Conservation (phyloP, 306 rosid genomes). For the Cicer yamashitae region DNA sequence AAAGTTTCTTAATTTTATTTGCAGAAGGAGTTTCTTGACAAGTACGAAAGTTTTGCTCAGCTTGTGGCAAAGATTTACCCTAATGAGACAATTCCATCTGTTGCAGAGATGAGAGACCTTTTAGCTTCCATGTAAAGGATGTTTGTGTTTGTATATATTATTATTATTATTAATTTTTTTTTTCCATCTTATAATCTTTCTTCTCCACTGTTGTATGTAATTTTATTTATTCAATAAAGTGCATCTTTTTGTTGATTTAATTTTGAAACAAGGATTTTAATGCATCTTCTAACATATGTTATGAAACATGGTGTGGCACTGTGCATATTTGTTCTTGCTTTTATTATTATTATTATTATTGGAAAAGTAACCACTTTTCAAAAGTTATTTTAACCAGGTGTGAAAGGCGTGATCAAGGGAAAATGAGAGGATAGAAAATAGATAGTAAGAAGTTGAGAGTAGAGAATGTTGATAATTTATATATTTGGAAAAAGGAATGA, state of each 20-base stretch:
- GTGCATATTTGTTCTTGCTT: constrained; percentile 43
- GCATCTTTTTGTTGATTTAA: constrained; percentile 36
- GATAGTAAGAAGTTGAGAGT: not conserved
- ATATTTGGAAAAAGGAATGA: not conserved
- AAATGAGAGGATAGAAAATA: not conserved
- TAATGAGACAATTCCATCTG: constrained; percentile 68
- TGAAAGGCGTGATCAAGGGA: not conserved
- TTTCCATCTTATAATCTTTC: constrained; percentile 42
- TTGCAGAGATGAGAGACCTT: constrained; percentile 77
- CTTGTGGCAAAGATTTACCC: constrained; percentile 90
- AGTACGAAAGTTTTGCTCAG: constrained; percentile 91
- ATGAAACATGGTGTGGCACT: constrained; percentile 53
- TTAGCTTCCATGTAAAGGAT: constrained; percentile 75
- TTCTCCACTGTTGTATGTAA: constrained; percentile 38
- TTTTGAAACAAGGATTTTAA: constrained; percentile 12
- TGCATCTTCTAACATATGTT: constrained; percentile 22
- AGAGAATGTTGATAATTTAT: not conserved
- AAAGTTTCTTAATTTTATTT: constrained; percentile 43
- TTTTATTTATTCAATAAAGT: constrained; percentile 52
- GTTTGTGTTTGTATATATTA: constrained; percentile 30
- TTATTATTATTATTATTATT: not conserved
- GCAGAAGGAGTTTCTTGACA: constrained; percentile 98
- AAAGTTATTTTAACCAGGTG: constrained; percentile 1
- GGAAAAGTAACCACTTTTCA: not conserved
- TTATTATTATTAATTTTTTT: not conserved